Percentiles rank a stretch among this genome's conserved stretches.
These are phyloP conservation scores for Eragrostis tef DNA, from an alignment of 202 grass and related monocot genomes.

Conservation along the genomic window DNA sequence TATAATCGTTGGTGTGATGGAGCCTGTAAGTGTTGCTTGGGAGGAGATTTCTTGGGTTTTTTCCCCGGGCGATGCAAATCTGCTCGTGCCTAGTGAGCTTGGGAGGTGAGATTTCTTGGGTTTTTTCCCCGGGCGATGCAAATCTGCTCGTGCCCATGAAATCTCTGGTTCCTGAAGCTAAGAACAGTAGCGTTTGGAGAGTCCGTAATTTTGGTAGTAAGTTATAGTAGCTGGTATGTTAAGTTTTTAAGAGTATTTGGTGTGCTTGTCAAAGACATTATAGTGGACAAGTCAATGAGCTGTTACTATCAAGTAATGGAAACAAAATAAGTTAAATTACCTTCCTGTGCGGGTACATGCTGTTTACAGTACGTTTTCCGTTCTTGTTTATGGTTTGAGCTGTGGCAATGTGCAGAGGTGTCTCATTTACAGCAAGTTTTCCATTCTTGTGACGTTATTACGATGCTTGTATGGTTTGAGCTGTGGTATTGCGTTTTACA, in stretches of 20 bases:
- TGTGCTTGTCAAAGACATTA: conserved; percentile 52
- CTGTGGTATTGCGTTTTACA: too few species aligned
- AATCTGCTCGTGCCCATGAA: conserved; percentile 47
- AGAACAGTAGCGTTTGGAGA: conserved; percentile 35
- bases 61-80: conserved; percentile 44
- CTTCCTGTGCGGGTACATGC: background rate
- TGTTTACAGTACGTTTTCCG: background rate
- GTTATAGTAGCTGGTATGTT: conserved; percentile 37
- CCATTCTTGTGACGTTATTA: background rate
- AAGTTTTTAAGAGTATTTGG: background rate
- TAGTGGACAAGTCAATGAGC: conserved; percentile 39
- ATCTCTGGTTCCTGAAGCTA: background rate
- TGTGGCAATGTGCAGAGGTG: too few species aligned
- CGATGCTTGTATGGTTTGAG: background rate
- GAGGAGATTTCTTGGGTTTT: conserved; percentile 53
- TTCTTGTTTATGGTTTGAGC: too few species aligned
- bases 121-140: conserved; percentile 57
- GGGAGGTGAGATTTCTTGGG: conserved; percentile 47
- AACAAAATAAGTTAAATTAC: background rate
- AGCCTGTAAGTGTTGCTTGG: conserved; percentile 29
- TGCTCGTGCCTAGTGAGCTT: conserved; percentile 60
- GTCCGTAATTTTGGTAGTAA: conserved; percentile 58
- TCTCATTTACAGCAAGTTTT: background rate
- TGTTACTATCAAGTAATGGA: conserved; percentile 6
- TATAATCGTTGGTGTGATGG: conserved; percentile 46